A percentile compares a stretch with the other conserved stretches of the same genome.
Evolutionary conservation across 805 yeast genomes (phyloP).

Genomic region (Wickerhamiella dianesei): DNA sequence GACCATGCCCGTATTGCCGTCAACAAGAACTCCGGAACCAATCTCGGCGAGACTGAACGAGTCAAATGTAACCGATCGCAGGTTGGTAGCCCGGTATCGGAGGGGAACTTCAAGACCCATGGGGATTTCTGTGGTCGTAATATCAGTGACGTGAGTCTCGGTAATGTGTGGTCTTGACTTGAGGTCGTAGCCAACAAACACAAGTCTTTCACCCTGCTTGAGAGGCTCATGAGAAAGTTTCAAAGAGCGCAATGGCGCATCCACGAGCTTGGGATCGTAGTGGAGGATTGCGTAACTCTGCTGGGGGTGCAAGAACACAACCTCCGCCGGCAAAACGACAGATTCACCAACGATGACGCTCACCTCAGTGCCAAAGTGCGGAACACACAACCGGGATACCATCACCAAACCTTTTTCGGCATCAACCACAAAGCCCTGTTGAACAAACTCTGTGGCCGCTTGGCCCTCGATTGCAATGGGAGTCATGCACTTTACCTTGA

Average conservation of each 20-base stretch:
- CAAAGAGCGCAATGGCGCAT: constrained; percentile 62
- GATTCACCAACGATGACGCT: constrained; percentile 76
- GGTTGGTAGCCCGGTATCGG: constrained; percentile 70
- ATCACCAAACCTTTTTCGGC: constrained; percentile 66
- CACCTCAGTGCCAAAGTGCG: constrained; percentile 70
- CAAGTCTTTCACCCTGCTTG: constrained; percentile 4
- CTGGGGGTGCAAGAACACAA: constrained; percentile 74
- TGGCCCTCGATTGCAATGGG: constrained; percentile 69
- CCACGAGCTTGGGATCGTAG: constrained; percentile 63
- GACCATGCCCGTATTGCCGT: constrained; percentile 54
- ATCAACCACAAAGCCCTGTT: constrained; percentile 72
- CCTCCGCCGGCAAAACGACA: constrained; percentile 63
- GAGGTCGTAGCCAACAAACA: constrained; percentile 65
- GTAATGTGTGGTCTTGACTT: constrained; percentile 57
- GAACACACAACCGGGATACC: constrained; percentile 64
- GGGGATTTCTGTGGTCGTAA: constrained; percentile 62
- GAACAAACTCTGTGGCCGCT: constrained; percentile 45
- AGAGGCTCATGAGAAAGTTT: constrained; percentile 17
- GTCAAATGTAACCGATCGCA: constrained; percentile 66
- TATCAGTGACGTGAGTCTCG: constrained; percentile 63
- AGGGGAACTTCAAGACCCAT: constrained; percentile 49
- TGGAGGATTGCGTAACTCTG: constrained; percentile 73
- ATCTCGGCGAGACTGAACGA: constrained; percentile 60
- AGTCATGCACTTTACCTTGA: constrained; percentile 47
- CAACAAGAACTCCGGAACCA: constrained; percentile 57